Base-by-base conservation (phyloP, 2,329 filamentous ascomycete genomes). In the Hirsutella thompsonii region DNA sequence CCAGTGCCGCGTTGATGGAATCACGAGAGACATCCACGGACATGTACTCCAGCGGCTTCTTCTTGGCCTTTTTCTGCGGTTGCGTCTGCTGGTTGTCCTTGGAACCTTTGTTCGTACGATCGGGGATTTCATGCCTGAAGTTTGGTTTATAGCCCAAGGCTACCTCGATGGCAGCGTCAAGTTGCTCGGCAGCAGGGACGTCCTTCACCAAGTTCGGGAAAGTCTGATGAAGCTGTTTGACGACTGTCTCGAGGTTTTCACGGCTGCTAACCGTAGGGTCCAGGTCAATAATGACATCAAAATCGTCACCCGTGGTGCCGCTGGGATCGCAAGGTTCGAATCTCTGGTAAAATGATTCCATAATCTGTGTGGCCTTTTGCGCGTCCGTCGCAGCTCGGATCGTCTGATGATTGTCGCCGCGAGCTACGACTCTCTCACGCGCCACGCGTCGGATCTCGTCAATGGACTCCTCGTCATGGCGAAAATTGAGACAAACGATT, bases 371-470 rank as follows among this genome's bases (percentile, higher is more conserved):
- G 42, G 92, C 85, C 58, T 94, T 90, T 16, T 71, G 64, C 37
- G 69, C 62, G 36, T 82, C 75, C 42, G 84, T 82, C 36, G 76
- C 82, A 10, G 90, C 89, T 54, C 92, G 88, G 44, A 98, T 96
- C 1, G 92, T 98, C 63, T 98, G 92, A 59, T 98, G 92, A 54
- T 96, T 96, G 59, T 98, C 88, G 13, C 92, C 92, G 19, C 92
- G 82, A 5, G 77, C 72, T 18, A 95, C 66, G 1, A 98, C 86
- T 38, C 92, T 80, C 47, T 80, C 73, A 43, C 77, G 80, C 1
- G 88, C 94, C 20, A 90, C 70, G 42, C 75, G 67, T 36, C 84
- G 76, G 46, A 96, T 85, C 26, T 75, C 68, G 38, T 83, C 72
- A 8, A 92, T 74, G 48, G 86, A 67, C 40, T 83, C 76, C 54